Percentiles rank a stretch among this genome's conserved stretches.
These are phyloP conservation scores for Vicia villosa DNA, from an alignment of 306 rosid genomes.

Conservation along the genomic window DNA sequence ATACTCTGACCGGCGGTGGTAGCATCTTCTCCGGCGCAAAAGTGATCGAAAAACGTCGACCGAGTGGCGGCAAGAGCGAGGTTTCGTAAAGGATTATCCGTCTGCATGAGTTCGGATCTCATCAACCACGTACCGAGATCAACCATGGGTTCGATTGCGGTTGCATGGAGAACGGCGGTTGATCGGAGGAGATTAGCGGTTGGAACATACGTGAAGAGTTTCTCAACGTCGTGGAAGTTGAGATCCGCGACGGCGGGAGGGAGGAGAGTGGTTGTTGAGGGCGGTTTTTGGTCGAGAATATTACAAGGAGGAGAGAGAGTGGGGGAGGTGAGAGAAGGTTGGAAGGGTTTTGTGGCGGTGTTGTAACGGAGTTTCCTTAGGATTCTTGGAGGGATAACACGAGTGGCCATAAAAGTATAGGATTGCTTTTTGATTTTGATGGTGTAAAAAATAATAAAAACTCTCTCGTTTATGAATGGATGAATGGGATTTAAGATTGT, in stretches of 20 bases:
- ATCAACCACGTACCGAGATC: conserved; percentile 78
- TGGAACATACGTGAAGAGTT: conserved; percentile 55
- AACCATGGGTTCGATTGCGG: conserved; percentile 71
- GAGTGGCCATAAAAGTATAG: conserved; percentile 54
- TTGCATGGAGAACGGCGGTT: conserved; percentile 67
- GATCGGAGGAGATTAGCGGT: conserved; percentile 57
- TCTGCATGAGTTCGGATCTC: conserved; percentile 66
- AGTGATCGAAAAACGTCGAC: conserved; percentile 57
- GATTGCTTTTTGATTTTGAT: neutral
- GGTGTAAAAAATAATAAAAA: neutral
- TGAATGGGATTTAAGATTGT: neutral
- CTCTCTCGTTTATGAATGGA: neutral
- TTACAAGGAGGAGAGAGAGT: conserved; percentile 34
- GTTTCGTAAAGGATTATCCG: conserved; percentile 9
- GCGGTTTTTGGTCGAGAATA: conserved; percentile 31
- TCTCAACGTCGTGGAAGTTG: conserved; percentile 45
- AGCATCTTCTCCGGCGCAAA: conserved; percentile 86
- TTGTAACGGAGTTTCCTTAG: conserved; percentile 45
- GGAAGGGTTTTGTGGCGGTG: conserved; percentile 50
- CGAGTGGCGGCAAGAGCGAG: conserved; percentile 36
- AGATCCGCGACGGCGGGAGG: conserved; percentile 5
- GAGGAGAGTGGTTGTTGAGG: neutral
- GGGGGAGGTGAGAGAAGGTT: conserved; percentile 42
- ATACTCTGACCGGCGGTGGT: conserved; percentile 49
- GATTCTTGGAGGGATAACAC: conserved; percentile 57